Percentiles rank a stretch among this genome's conserved stretches.
These are phyloP conservation scores for Cymbidium sinense DNA, from an alignment of 106 monocot genomes.

Conservation along the genomic window DNA sequence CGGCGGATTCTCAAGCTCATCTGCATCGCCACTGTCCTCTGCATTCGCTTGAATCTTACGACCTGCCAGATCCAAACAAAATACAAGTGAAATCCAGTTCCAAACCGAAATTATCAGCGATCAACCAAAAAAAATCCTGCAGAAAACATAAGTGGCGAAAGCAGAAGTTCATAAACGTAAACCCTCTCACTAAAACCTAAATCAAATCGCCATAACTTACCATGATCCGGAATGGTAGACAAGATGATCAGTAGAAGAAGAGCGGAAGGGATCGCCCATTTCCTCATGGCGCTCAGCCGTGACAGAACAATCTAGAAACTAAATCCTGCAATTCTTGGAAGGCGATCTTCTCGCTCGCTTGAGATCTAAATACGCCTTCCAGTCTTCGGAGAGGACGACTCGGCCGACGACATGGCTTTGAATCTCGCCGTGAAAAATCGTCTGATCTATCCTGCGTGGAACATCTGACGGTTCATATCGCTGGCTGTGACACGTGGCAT, in stretches of 20 bases:
- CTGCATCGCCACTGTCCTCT: conserved; percentile 41
- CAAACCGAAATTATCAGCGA: background rate
- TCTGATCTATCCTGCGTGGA: conserved; percentile 3
- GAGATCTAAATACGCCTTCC: background rate
- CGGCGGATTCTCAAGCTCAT: conserved; percentile 66
- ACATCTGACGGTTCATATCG: background rate
- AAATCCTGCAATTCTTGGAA: background rate
- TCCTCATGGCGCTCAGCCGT: conserved; percentile 31
- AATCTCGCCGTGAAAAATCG: background rate
- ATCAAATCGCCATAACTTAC: conserved; percentile 14
- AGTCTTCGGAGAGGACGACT: background rate
- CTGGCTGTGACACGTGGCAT: background rate
- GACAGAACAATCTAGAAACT: background rate
- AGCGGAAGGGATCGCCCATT: conserved; percentile 45
- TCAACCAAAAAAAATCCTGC: background rate
- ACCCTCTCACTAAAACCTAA: background rate
- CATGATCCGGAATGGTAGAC: conserved; percentile 50
- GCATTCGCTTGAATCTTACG: conserved; percentile 70
- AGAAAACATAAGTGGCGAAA: too few species aligned
- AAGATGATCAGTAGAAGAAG: conserved; percentile 47
- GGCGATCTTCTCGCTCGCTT: background rate
- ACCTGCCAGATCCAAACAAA: conserved; percentile 25
- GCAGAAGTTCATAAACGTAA: background rate
- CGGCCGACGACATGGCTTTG: background rate
- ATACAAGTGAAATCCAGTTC: background rate